A percentile compares a stretch with the other conserved stretches of the same genome.
phyloP scores from a whole-genome alignment of 805 yeast species.

The Starmerella etchellsii region DNA sequence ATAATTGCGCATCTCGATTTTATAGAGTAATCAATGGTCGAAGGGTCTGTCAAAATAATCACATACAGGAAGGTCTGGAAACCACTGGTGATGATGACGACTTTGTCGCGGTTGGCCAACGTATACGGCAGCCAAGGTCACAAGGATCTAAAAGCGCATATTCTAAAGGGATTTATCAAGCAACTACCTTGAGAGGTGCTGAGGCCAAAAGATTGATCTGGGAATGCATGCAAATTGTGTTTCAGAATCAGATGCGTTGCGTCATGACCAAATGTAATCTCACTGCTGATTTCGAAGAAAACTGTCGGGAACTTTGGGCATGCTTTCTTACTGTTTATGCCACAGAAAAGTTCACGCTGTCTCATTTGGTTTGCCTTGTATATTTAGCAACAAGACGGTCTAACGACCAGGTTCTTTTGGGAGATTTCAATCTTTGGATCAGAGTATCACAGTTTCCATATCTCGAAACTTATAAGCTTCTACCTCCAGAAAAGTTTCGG shows the following conservation, averaged over 20 bases:
- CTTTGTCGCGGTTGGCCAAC: constrained; percentile 24
- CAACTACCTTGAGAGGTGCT: constrained; percentile 5
- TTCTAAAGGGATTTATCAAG: constrained; percentile 1
- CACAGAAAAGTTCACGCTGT: constrained; percentile 5
- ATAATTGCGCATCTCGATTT: constrained; percentile 70
- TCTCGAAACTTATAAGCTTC: constrained; percentile 3
- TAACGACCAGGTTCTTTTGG: constrained; percentile 5
- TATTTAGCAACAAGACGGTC: constrained; percentile 10
- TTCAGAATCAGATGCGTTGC: constrained; percentile 10
- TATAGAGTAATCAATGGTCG: constrained; percentile 67
- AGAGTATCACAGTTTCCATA: constrained; percentile 7
- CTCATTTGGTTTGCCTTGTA: constrained; percentile 7
- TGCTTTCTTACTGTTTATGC: constrained; percentile 4
- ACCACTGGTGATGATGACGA: constrained; percentile 35
- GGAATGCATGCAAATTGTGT: constrained; percentile 8
- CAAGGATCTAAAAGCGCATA: constrained; percentile 5
- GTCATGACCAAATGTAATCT: constrained; percentile 2
- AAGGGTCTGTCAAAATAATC: constrained; percentile 80
- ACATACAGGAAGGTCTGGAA: constrained; percentile 70
- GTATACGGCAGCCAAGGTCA: constrained; percentile 10
- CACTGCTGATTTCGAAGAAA: constrained; percentile 2
- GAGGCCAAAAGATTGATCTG: constrained; percentile 4
- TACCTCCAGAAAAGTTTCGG: not conserved
- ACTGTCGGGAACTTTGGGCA: constrained; percentile 12
- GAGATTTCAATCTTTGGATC: constrained; percentile 12